Percentiles rank a stretch among this genome's conserved stretches.
Evolutionary conservation across 2,329 filamentous ascomycete species (phyloP).

Genomic region (Xylariaceae sp.): DNA sequence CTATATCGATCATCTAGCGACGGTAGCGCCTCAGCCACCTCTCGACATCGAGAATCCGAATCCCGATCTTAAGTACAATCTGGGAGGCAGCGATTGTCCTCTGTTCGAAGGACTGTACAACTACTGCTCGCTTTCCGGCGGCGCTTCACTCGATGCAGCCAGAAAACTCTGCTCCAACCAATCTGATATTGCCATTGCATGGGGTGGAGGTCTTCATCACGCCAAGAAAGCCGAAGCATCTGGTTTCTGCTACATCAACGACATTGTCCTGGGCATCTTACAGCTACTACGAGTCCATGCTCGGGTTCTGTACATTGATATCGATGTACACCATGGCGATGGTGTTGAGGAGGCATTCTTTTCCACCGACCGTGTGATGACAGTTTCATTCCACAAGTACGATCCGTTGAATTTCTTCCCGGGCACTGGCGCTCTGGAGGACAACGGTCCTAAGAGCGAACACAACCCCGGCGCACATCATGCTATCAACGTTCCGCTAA

Average conservation of each 20-base stretch:
- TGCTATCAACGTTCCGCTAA: constrained; percentile 81
- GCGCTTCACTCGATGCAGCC: constrained; percentile 84
- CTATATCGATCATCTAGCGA: constrained; percentile 83
- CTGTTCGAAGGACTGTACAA: constrained; percentile 94
- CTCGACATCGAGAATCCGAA: constrained; percentile 61
- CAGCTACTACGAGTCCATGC: constrained; percentile 79
- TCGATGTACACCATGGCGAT: constrained; percentile 90
- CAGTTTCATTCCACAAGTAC: constrained; percentile 93
- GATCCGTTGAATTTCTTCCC: constrained; percentile 81
- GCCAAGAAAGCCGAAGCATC: constrained; percentile 91
- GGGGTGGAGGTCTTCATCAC: constrained; percentile 94
- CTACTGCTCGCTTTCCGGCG: constrained; percentile 90
- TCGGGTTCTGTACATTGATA: constrained; percentile 95
- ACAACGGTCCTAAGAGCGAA: constrained; percentile 77
- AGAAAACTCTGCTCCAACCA: constrained; percentile 80
- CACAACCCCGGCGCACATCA: constrained; percentile 85
- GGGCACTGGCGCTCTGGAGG: constrained; percentile 79
- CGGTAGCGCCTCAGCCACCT: constrained; percentile 60
- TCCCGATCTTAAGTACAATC: constrained; percentile 70
- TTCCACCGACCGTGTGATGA: constrained; percentile 88
- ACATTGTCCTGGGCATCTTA: constrained; percentile 90
- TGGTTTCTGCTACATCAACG: constrained; percentile 98
- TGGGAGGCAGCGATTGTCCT: constrained; percentile 87
- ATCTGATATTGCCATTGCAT: constrained; percentile 94
- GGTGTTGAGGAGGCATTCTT: constrained; percentile 93